These are phyloP conservation scores for Trichoderma sp. DNA, from an alignment of 2,329 filamentous ascomycete species.

Conservation along the genomic window DNA sequence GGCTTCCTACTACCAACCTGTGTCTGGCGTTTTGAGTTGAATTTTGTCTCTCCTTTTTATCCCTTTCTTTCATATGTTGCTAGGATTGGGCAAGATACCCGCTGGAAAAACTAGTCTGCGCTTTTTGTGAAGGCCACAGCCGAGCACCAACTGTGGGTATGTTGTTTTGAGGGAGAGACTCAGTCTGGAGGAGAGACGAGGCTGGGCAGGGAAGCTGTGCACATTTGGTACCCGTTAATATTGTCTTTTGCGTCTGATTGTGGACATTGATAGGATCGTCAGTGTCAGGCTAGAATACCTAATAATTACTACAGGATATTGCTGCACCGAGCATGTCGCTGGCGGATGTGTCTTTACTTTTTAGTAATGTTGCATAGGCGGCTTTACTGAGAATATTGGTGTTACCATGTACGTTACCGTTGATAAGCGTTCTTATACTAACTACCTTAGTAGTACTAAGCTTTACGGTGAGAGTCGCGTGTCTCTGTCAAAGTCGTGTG, in stretches of 20 bases:
- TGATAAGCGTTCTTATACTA: neutral
- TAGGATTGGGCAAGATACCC: constrained; percentile 7
- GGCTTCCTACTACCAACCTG: neutral
- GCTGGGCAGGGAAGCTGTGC: neutral
- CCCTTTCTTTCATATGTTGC: neutral
- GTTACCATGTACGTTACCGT: too few relatives aligned
- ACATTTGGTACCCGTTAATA: constrained; percentile 5
- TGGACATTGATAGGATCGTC: neutral
- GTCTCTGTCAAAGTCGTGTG: neutral
- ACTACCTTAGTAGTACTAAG: too few relatives aligned
- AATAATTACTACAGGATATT: constrained; percentile 3
- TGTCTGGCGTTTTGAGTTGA: constrained; percentile 3
- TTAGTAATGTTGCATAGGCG: too few relatives aligned
- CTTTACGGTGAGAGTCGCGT: neutral
- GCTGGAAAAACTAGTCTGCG: neutral
- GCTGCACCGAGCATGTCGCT: too few relatives aligned
- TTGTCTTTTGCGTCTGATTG: neutral
- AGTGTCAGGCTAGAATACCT: neutral
- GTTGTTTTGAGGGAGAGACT: neutral
- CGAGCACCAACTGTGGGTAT: neutral
- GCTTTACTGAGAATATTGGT: neutral
- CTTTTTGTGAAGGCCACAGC: neutral
- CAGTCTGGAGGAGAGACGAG: neutral
- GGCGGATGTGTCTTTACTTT: too few relatives aligned
- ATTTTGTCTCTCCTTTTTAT: neutral